Base-by-base conservation (phyloP, 31 red algal genomes). In the Asparagopsis taxiformis region DNA sequence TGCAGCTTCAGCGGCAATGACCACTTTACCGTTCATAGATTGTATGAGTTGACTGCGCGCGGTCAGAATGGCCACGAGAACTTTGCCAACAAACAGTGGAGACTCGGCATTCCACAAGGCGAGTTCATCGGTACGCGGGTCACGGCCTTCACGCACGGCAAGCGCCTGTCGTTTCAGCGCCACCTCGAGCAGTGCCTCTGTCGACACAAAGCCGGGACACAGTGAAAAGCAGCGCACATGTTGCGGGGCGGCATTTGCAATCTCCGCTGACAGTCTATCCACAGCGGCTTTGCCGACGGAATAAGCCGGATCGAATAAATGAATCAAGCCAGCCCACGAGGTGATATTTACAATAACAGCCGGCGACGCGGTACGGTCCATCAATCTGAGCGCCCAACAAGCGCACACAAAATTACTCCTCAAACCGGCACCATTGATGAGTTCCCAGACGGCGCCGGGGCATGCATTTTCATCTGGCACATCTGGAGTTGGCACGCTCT, bases 291-390 rank as follows among this genome's bases (percentile, higher is more conserved):
- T 77, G 30, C 72, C 72, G 2, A 77, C 57, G 2, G 55, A 31
- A 29, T 77, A 77, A 26, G 49, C 36, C 32, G 54, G 54, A 43
- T 77, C 72, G 63, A 77, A 77, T 13, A 77, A 37, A n/a, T 25
- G 31, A 16, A 59, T 2, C 2, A 74, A 21, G 3, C 70, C 70
- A 34, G 21, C 70, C 52, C 31, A 25, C 29, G 44, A 55, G 28
- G 55, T 62, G 35, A 77, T 63, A 51, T 77, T 77, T 2, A 77
- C 20, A 51, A 77, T 77, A 17, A 77, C 15, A 10, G 56, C 83
- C 55, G 38, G 50, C 72, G 3, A 17, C 32, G 10, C 33, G 29
- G 3, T 51, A 36, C 0, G 59, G 26, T 56, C 43, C 75, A 79
- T 79, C 4, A 79, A 28, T 2, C 75, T 38, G 29, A 56, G 6